Percentiles rank a stretch among this genome's conserved stretches.
Conservation (phyloP, 2,329 filamentous ascomycete genomes). For the Talaromyces sp. region DNA sequence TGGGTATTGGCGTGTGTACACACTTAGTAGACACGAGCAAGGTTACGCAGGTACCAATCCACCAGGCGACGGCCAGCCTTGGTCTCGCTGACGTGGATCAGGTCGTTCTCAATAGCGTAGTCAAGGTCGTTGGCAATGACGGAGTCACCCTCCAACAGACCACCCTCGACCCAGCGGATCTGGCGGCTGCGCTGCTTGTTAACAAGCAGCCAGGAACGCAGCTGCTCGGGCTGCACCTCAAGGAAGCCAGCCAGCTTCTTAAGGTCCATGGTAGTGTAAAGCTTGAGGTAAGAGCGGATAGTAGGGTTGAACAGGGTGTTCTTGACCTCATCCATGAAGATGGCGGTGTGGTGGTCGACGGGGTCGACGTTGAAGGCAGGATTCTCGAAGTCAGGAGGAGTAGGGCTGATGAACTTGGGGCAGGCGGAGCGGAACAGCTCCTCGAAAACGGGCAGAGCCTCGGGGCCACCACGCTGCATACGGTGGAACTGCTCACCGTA, state of each 20-base stretch:
- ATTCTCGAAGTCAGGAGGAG: slow-evolving; percentile 96
- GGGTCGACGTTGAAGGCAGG: slow-evolving; percentile 94
- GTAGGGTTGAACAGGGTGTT: slow-evolving; percentile 98
- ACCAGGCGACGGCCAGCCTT: slow-evolving; percentile 97
- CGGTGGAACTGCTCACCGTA: slow-evolving; percentile 97
- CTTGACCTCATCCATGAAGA: slow-evolving; percentile 99
- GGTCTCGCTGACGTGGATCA: slow-evolving; percentile 98
- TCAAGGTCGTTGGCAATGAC: slow-evolving; percentile 94
- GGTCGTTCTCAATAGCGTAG: slow-evolving; percentile 93
- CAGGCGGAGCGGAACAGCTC: slow-evolving; percentile 97
- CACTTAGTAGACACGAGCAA: slow-evolving; percentile 85
- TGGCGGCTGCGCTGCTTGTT: slow-evolving; percentile 99
- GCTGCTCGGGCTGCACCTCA: slow-evolving; percentile 93
- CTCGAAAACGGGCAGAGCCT: slow-evolving; percentile 94
- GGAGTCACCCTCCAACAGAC: slow-evolving; percentile 86
- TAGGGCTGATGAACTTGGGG: slow-evolving; percentile 99
- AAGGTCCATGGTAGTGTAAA: slow-evolving; percentile 99
- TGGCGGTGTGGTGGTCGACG: slow-evolving; percentile 91
- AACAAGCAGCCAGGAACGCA: slow-evolving; percentile 89
- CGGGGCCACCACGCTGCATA: slow-evolving; percentile 93
- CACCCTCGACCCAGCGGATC: slow-evolving; percentile 88
- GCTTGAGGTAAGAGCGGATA: slow-evolving; percentile 96
- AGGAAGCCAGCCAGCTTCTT: slow-evolving; percentile 98
- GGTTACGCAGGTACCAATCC: slow-evolving; percentile 98
- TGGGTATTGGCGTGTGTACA: slow-evolving; percentile 12